phyloP scores from a whole-genome alignment of 2,329 filamentous ascomycete genomes.

The Exophiala xenobiotica region DNA sequence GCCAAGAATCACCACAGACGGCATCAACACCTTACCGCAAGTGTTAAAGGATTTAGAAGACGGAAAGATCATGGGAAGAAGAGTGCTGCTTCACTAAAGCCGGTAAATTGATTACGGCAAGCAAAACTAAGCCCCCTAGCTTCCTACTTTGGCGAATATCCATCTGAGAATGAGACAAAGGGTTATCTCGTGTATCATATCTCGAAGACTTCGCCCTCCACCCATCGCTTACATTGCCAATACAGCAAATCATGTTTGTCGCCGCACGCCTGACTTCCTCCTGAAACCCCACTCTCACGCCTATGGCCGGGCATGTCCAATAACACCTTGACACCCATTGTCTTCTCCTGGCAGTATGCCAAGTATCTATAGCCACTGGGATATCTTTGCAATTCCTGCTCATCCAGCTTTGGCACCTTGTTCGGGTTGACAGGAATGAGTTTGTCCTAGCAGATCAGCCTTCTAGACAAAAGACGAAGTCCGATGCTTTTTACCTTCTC shows the following conservation, averaged over 20 bases:
- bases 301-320: slow-evolving; percentile 42
- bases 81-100: slow-evolving; percentile 1
- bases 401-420: slow-evolving; percentile 43
- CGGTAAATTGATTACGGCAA: too few relatives aligned
- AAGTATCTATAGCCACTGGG: slow-evolving; percentile 48
- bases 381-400: slow-evolving; percentile 41
- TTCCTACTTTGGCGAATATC: too few relatives aligned
- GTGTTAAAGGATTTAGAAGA: slow-evolving; percentile 5
- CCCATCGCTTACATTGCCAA: slow-evolving; percentile 45
- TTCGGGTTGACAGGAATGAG: slow-evolving; percentile 47
- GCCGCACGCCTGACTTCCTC: slow-evolving; percentile 34
- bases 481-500: slow-evolving; percentile 41
- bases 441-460: slow-evolving; percentile 41
- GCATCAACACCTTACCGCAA: not conserved
- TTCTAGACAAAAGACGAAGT: not conserved
- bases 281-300: slow-evolving; percentile 16
- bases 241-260: slow-evolving; percentile 50
- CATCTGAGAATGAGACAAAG: too few relatives aligned
- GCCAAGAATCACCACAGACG: slow-evolving; percentile 4
- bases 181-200: too few relatives aligned
- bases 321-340: slow-evolving; percentile 47
- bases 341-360: slow-evolving; percentile 47
- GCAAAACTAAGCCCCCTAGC: too few relatives aligned
- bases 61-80: slow-evolving; percentile 11
- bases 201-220: slow-evolving; percentile 38